These are phyloP conservation scores for Leptographium wingfieldii DNA, from an alignment of 2,329 filamentous ascomycete species.

Conservation along the genomic window DNA sequence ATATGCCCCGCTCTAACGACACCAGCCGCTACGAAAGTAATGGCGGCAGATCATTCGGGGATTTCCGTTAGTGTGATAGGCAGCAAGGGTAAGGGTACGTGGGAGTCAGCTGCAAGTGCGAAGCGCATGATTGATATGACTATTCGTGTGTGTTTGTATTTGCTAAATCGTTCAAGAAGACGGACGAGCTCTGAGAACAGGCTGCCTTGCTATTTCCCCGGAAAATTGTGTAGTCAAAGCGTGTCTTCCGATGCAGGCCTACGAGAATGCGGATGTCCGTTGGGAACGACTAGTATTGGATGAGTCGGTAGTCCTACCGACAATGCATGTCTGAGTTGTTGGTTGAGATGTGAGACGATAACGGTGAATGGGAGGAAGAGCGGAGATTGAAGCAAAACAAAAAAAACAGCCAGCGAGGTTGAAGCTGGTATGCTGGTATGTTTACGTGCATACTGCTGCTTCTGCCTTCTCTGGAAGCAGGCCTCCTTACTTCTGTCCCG, in stretches of 20 bases:
- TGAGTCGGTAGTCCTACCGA: conserved; percentile 3
- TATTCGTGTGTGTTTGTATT: background rate
- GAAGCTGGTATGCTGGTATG: too few species aligned
- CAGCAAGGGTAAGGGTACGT: background rate
- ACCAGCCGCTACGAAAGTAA: background rate
- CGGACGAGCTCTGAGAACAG: background rate
- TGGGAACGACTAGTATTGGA: conserved; percentile 7
- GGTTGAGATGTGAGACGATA: background rate
- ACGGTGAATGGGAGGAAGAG: background rate
- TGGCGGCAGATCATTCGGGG: background rate
- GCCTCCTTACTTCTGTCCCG: too few species aligned
- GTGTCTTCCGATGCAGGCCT: background rate
- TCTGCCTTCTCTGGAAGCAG: too few species aligned
- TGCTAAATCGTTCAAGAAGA: background rate
- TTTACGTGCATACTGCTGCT: too few species aligned
- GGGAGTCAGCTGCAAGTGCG: background rate
- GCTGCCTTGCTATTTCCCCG: background rate
- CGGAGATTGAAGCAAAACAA: background rate
- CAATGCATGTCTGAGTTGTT: background rate
- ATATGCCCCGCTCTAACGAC: background rate
- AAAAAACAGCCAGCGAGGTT: background rate
- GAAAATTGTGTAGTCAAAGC: background rate
- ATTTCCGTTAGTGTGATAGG: background rate
- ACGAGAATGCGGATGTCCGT: background rate
- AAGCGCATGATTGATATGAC: background rate